Conservation (phyloP, 1,139 yeast genomes). For the Yamadazyma dushanensis region DNA sequence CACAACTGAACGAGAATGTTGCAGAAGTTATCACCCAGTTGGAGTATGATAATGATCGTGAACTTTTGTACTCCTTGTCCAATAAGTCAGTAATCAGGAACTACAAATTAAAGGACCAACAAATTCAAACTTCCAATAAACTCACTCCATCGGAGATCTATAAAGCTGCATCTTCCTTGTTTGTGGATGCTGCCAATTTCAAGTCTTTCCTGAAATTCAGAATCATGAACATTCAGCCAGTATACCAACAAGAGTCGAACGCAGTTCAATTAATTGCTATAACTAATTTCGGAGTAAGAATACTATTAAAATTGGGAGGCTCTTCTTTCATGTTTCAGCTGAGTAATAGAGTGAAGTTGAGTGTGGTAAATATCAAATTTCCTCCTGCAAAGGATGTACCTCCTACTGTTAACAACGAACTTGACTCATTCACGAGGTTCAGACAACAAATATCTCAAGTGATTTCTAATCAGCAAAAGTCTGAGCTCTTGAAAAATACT, state of each 20-base stretch:
- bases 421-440: conserved; percentile 45
- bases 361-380: conserved; percentile 61
- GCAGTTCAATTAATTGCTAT: conserved; percentile 78
- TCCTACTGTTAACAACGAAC: conserved; percentile 53
- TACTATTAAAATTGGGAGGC: conserved; percentile 57
- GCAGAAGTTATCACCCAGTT: conserved; percentile 66
- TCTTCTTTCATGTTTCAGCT: conserved; percentile 19
- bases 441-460: conserved; percentile 45
- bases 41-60: conserved; percentile 74
- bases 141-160: conserved; percentile 51
- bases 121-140: conserved; percentile 36
- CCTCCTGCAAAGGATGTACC: conserved; percentile 73
- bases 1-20: conserved; percentile 16
- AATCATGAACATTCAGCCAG: conserved; percentile 63
- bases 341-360: conserved; percentile 32
- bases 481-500: conserved; percentile 47
- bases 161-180: conserved; percentile 60
- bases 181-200: conserved; percentile 41
- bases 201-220: conserved; percentile 49
- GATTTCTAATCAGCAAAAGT: conserved; percentile 45
- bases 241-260: conserved; percentile 63
- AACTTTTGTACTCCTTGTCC: conserved; percentile 77
- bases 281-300: conserved; percentile 83
- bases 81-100: conserved; percentile 81
- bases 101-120: conserved; percentile 55